Evolutionary conservation across 2,329 filamentous ascomycete genomes (phyloP).

Genomic region (Epichloe bromicola): DNA sequence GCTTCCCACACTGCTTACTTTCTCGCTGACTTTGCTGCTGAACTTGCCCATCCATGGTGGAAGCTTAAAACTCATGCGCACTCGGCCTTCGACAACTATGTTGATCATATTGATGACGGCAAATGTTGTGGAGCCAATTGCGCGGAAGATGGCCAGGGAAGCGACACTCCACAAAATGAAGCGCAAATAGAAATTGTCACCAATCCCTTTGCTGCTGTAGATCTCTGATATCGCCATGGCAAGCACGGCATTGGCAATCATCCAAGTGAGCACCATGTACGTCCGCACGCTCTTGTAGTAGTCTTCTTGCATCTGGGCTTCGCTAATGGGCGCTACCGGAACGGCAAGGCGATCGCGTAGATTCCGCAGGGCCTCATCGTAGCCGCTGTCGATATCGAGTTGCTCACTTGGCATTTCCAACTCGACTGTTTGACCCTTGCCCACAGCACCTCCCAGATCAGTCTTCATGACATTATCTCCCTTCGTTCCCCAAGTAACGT

Average conservation of each 20-base stretch:
- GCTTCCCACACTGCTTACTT: constrained; percentile 35
- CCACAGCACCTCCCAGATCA: constrained; percentile 77
- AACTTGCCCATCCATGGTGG: constrained; percentile 30
- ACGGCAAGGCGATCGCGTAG: constrained; percentile 88
- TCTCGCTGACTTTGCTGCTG: constrained; percentile 31
- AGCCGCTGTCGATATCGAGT: constrained; percentile 93
- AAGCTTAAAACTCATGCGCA: constrained; percentile 44
- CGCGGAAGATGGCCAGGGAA: constrained; percentile 75
- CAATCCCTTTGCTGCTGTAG: constrained; percentile 59
- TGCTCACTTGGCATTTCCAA: constrained; percentile 97
- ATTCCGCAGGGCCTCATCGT: constrained; percentile 93
- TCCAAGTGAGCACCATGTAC: constrained; percentile 95
- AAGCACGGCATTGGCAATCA: constrained; percentile 80
- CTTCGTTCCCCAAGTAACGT: constrained; percentile 98
- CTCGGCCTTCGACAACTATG: constrained; percentile 72
- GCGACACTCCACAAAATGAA: constrained; percentile 93
- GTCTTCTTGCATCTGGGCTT: constrained; percentile 86
- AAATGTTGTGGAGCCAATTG: constrained; percentile 69
- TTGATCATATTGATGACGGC: constrained; percentile 75
- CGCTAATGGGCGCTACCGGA: constrained; percentile 43
- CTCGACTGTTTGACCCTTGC: constrained; percentile 71
- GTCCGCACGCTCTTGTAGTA: constrained; percentile 96
- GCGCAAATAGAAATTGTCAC: constrained; percentile 77
- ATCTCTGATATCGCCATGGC: constrained; percentile 88
- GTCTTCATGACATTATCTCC: constrained; percentile 88